A percentile compares a stretch with the other conserved stretches of the same genome.
phyloP scores from a whole-genome alignment of 208 protist genomes.

The Acanthamoeba sp. region DNA sequence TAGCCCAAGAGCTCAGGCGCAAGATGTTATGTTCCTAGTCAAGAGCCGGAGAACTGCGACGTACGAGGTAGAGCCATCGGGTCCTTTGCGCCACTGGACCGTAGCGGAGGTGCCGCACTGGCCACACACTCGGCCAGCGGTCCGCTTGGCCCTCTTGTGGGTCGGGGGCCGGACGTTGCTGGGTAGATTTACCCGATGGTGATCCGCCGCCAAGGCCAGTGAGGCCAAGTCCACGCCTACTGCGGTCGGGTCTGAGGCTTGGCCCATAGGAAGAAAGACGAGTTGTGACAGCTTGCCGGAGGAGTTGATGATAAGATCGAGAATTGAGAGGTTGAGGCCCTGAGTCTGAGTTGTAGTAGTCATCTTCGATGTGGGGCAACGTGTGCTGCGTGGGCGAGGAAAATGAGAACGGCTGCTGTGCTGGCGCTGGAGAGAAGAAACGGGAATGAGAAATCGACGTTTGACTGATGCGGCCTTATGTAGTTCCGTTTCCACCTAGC shows the following conservation, averaged over 20 bases:
- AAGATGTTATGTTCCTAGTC: no score
- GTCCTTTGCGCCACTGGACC: constrained; percentile 34
- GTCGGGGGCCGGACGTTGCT: background rate
- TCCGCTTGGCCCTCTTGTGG: constrained; percentile 27
- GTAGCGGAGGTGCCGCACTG: constrained; percentile 16
- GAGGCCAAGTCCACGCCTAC: background rate
- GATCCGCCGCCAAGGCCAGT: background rate
- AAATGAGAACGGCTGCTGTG: no score
- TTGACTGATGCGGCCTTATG: no score
- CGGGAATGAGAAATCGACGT: no score
- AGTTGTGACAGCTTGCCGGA: background rate
- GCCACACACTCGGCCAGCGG: background rate
- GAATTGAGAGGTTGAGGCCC: background rate
- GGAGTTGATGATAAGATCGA: background rate
- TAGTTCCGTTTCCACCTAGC: no score
- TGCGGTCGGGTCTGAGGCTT: background rate
- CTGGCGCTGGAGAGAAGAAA: no score
- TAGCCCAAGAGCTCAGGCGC: no score
- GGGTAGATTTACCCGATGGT: background rate
- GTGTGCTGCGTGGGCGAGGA: no score
- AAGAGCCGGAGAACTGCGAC: no score
- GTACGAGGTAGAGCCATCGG: constrained; percentile 33
- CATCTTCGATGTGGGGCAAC: no score
- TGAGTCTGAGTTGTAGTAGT: background rate
- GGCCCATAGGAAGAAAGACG: background rate